phyloP scores from a whole-genome alignment of 352 stramenopile genomes.

The Phytophthora melonis region DNA sequence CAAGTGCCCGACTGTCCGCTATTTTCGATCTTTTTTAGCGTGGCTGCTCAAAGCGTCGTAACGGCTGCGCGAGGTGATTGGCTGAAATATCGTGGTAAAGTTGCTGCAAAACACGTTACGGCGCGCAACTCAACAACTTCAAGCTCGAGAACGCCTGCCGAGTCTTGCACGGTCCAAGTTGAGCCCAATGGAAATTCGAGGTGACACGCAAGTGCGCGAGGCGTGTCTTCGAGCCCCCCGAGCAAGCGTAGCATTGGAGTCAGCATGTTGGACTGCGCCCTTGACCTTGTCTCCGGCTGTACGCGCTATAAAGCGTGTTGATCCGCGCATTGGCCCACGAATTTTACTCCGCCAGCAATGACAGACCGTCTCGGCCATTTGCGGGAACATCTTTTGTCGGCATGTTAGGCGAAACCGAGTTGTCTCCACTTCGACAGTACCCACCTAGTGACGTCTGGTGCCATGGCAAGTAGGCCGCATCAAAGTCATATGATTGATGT shows the following conservation, averaged over 20 bases:
- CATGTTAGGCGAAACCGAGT: too few species aligned
- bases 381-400: neutral
- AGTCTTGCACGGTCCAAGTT: neutral
- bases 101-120: neutral
- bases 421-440: too few species aligned
- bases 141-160: neutral
- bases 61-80: neutral
- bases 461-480: too few species aligned
- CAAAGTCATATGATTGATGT: too few species aligned
- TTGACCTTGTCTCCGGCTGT: neutral
- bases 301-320: neutral
- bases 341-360: neutral
- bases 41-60: neutral
- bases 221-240: neutral
- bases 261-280: neutral
- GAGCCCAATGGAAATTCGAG: neutral
- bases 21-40: slow-evolving; percentile 4
- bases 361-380: neutral
- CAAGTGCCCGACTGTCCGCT: neutral
- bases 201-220: neutral
- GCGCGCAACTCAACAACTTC: neutral
- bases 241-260: neutral
- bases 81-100: neutral
- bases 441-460: too few species aligned
- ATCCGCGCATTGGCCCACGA: neutral